phyloP scores from a whole-genome alignment of 371 early-diverging fungal genomes.

The Haplosporangium sp. region DNA sequence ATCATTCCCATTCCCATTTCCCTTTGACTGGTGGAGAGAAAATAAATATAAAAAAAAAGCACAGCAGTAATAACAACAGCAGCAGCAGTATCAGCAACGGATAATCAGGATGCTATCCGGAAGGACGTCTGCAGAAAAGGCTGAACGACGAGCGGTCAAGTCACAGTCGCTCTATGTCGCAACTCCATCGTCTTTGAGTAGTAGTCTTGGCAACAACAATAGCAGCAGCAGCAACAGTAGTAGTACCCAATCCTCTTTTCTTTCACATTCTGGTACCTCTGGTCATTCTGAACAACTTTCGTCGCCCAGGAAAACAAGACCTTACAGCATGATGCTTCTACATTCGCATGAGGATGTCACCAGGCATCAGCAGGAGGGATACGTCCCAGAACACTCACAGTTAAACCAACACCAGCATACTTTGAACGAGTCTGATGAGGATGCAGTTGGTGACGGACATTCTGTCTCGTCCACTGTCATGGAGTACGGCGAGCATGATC shows the following conservation, averaged over 20 bases:
- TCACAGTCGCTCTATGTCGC: slow-evolving; percentile 52
- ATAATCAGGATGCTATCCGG: slow-evolving; percentile 33
- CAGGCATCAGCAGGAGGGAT: slow-evolving; percentile 18
- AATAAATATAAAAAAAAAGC: neutral
- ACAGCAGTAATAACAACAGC: neutral
- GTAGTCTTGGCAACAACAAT: slow-evolving; percentile 17
- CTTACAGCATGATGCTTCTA: slow-evolving; percentile 46
- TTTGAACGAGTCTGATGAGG: slow-evolving; percentile 43
- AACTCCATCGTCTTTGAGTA: slow-evolving; percentile 31
- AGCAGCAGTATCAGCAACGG: neutral
- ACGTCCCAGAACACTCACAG: neutral
- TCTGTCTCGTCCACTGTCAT: slow-evolving; percentile 18
- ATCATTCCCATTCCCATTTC: slow-evolving; percentile 31
- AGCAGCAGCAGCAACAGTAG: slow-evolving; percentile 19
- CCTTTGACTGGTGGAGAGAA: neutral
- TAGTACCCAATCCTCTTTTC: slow-evolving; percentile 11
- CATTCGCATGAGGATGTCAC: slow-evolving; percentile 29
- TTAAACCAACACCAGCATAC: slow-evolving; percentile 11
- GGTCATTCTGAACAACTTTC: slow-evolving; percentile 12
- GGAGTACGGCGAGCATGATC: slow-evolving; percentile 26
- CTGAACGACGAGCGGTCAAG: slow-evolving; percentile 48
- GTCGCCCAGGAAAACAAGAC: slow-evolving; percentile 39
- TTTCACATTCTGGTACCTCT: slow-evolving; percentile 2
- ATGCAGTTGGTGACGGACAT: slow-evolving; percentile 26
- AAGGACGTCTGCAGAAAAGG: slow-evolving; percentile 40